Percentiles rank a stretch among this genome's conserved stretches.
Evolutionary conservation across 805 yeast species (phyloP).

Genomic region (Priceomyces medius): DNA sequence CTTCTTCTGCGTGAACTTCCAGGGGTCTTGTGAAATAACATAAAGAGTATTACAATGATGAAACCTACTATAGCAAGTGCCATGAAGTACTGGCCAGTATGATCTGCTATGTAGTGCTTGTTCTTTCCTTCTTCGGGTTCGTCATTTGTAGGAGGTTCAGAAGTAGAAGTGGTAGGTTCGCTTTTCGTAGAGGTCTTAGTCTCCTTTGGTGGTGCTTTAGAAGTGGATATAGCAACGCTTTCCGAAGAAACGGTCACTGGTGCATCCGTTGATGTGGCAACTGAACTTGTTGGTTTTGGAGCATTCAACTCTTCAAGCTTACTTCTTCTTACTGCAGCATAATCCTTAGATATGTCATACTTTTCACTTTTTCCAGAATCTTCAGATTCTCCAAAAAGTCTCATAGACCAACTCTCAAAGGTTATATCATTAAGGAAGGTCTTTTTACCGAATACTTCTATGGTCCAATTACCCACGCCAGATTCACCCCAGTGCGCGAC

Average conservation of each 20-base stretch:
- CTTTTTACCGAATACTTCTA: constrained; percentile 53
- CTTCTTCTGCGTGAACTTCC: constrained; percentile 49
- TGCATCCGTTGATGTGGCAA: constrained; percentile 8
- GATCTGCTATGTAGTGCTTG: constrained; percentile 36
- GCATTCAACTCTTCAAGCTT: constrained; percentile 15
- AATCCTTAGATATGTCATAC: constrained; percentile 51
- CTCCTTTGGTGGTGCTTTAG: constrained; percentile 6
- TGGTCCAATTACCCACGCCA: constrained; percentile 79
- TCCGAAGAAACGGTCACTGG: neutral
- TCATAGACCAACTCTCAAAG: constrained; percentile 71
- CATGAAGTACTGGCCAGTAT: constrained; percentile 61
- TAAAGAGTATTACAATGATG: constrained; percentile 43
- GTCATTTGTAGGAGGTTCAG: constrained; percentile 6
- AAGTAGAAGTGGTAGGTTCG: constrained; percentile 4
- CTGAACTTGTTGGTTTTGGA: constrained; percentile 11
- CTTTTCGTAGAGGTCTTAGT: constrained; percentile 5
- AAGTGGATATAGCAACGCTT: neutral
- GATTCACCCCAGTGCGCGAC: constrained; percentile 97
- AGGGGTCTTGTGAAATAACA: constrained; percentile 43
- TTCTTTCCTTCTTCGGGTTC: constrained; percentile 37
- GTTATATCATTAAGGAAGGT: constrained; percentile 31
- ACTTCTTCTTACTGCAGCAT: constrained; percentile 37
- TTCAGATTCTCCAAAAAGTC: constrained; percentile 75
- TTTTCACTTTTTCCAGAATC: constrained; percentile 62
- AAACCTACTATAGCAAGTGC: constrained; percentile 61